These are phyloP conservation scores for Corynascus novoguineensis DNA, from an alignment of 495 filamentous ascomycete genomes.

Conservation along the genomic window DNA sequence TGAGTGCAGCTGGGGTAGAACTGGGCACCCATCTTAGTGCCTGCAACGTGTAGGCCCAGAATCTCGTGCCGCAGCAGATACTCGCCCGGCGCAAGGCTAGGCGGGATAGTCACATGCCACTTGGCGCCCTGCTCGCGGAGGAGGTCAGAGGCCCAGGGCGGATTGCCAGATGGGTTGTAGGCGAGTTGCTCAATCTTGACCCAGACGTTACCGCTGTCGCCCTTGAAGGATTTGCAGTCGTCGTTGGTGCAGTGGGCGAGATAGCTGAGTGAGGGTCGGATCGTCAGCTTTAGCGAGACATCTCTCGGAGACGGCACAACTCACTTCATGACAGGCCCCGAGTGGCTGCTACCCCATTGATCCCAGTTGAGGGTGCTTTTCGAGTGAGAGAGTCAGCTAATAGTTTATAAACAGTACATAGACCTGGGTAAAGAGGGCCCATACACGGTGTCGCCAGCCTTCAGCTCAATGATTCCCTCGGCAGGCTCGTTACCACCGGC, in stretches of 20 bases:
- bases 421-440: neutral
- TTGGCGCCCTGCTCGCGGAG: slow-evolving; percentile 52
- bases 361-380: slow-evolving; percentile 20
- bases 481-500: slow-evolving; percentile 17
- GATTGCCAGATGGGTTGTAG: slow-evolving; percentile 23
- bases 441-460: slow-evolving; percentile 23
- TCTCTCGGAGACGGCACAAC: neutral
- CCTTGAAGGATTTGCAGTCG: slow-evolving; percentile 33
- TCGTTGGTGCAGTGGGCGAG: slow-evolving; percentile 30
- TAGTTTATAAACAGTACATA: too few species aligned
- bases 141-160: slow-evolving; percentile 28
- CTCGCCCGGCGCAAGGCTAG: slow-evolving; percentile 50
- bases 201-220: slow-evolving; percentile 23
- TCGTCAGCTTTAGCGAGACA: neutral
- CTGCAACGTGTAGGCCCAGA: slow-evolving; percentile 55
- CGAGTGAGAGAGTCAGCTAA: too few species aligned
- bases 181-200: slow-evolving; percentile 39
- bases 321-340: slow-evolving; percentile 18
- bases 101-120: slow-evolving; percentile 57
- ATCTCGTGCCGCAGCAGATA: slow-evolving; percentile 61
- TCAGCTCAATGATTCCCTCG: slow-evolving; percentile 16
- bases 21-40: slow-evolving; percentile 47
- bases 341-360: slow-evolving; percentile 18
- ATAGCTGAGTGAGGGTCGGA: neutral
- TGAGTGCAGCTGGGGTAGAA: slow-evolving; percentile 61